Base-by-base conservation (phyloP, 2,329 filamentous ascomycete genomes). In the Nothopassalora personata region DNA sequence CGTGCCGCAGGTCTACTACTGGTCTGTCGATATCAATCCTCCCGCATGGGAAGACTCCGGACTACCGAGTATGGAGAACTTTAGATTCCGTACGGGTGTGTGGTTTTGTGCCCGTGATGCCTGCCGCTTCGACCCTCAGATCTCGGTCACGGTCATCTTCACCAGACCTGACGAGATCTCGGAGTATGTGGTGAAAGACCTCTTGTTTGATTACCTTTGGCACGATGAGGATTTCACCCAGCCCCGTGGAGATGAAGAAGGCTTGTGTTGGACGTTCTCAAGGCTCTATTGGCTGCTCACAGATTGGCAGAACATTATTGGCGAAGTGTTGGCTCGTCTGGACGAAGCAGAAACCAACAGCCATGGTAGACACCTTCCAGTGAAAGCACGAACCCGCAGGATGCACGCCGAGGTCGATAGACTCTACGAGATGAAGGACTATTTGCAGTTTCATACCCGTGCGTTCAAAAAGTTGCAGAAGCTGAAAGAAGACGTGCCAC, bases 251-350 rank as follows among this genome's bases (percentile, higher is more conserved):
- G 71, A 72, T 51, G 72, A 73, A 53, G 71, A 73, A 59, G 69
- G 67, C 31, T 68, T 74, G 31, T 73, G 70, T 61, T 74, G 71
- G 71, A 68, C 70, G 1, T 74, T 73, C 58, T 66, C 66, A 0
- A 64, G 70, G 2, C 64, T 74, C 4, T 72, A 72, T 53, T 68
- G 66, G 49, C 70, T 74, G 7, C 57, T 74, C 28, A 72, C 68
- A 4, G 71, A 74, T 48, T 74, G 72, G 72, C 72, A 73, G 56
- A 74, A 74, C 58, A 71, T 74, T 59, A 68, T 73, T 34, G 66
- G 64, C 45, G 71, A 73, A 59, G 64, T 72, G n/a, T 64, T 66
- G 1, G 66, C 66, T 11, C 66, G 71, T 33, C 64, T 74, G 13
- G 68, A 73, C 23, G 70, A 73, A 60, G 71, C 72, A 8, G 72